Base-by-base conservation (phyloP, 1,284 basidiomycete species). In the Wolfiporia cocos region DNA sequence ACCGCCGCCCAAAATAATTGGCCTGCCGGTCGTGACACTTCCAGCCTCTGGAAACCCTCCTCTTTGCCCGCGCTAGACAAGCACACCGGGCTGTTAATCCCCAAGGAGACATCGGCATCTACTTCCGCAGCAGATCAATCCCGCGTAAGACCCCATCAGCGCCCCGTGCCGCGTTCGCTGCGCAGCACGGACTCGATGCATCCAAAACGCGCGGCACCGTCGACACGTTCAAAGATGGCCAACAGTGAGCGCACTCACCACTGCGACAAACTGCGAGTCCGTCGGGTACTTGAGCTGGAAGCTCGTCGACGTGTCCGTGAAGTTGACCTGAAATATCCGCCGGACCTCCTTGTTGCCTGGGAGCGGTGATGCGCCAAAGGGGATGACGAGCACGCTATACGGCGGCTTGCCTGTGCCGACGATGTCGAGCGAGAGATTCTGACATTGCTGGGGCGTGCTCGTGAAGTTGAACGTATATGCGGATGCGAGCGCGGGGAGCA, bases 201-300 rank as follows among this genome's bases (percentile, higher is more conserved):
- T n/a, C 24, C 17, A 5, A 14, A 28, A 19, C 12, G 28, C 30
- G 20, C 6, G 18, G 14, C 9, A 10, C 24, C 4, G 30, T n/a
- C 17, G 14, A 37, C 9, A 19, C 18, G 9, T 20, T 7, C 21
- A 24, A 11, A 23, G 17, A 6, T 5, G 6, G 9, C 22, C 15
- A 31, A 20, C 4, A 39, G 33, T 34, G 17, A 10, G 32, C 17
- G 11, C 11, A 78, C 84, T 64, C 55, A 87, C 86, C 55, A 87
- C 81, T 2, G 79, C 77, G 18, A 90, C 80, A 47, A 89, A 81
- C 51, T 81, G 76, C 1, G 84, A 82, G 53, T 76, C 69, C 36
- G 64, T 68, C 0, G 86, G 86, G 55, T 74, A 90, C 20, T 70
- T 72, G 39, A 89, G 68, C 54, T 73, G 64, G 57, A 88, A 82